Conservation (phyloP, 2,329 filamentous ascomycete species). For the Cytospora paraplurivora region DNA sequence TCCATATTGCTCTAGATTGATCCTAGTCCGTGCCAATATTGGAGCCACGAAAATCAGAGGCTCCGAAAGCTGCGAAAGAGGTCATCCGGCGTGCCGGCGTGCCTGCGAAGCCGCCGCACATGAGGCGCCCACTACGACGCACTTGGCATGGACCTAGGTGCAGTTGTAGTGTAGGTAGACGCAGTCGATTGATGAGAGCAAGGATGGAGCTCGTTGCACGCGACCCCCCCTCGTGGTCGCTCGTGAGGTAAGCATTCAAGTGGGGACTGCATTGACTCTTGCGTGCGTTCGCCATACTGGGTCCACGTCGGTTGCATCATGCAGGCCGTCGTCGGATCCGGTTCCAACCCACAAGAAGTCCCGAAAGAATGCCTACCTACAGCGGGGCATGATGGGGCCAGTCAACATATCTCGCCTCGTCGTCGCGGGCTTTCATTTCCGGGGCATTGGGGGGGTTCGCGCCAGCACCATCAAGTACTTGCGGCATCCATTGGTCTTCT, state of each 20-base stretch:
- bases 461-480: slow-evolving; percentile 1
- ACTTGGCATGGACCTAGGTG: neutral
- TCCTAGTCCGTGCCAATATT: slow-evolving; percentile 21
- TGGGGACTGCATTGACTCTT: slow-evolving; percentile 16
- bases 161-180: neutral
- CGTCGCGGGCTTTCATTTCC: slow-evolving; percentile 10
- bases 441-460: neutral
- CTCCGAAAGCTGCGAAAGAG: slow-evolving; percentile 1
- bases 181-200: neutral
- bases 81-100: slow-evolving; percentile 10
- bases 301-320: slow-evolving; percentile 12
- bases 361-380: neutral
- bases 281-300: neutral
- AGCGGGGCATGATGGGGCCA: slow-evolving; percentile 11
- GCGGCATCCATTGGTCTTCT: slow-evolving; percentile 11
- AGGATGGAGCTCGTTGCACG: slow-evolving; percentile 11
- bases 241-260: slow-evolving; percentile 2
- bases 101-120: neutral
- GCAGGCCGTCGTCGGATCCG: slow-evolving; percentile 9
- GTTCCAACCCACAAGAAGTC: slow-evolving; percentile 6
- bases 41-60: neutral
- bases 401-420: slow-evolving; percentile 19
- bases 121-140: neutral
- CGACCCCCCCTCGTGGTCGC: neutral
- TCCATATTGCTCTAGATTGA: slow-evolving; percentile 14